Conservation (phyloP, 1,284 basidiomycete species). For the Irpex lacteus region DNA sequence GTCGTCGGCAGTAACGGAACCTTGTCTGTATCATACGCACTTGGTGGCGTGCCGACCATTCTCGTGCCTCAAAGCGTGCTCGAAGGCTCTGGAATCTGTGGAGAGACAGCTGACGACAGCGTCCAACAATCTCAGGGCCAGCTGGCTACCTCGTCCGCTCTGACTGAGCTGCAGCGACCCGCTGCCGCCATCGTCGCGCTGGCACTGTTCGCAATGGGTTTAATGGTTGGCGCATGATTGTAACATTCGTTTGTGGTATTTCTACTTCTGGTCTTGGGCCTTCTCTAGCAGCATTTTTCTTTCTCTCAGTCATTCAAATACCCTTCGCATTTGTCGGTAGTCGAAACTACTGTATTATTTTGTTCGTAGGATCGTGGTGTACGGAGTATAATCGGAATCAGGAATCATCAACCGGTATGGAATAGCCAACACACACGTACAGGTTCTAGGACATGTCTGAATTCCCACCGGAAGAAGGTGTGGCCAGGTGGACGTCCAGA, state of each 20-base stretch:
- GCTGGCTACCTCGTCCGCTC: constrained; percentile 14
- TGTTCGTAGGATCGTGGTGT: constrained; percentile 1
- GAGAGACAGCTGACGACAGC: constrained; percentile 10
- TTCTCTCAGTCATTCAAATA: background rate
- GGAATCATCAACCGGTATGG: background rate
- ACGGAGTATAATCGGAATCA: constrained; percentile 9
- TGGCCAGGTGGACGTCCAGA: background rate
- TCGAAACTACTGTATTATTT: constrained; percentile 2
- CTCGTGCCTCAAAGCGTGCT: constrained; percentile 44
- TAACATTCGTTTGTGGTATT: constrained; percentile 3
- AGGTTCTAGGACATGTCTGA: too few relatives aligned
- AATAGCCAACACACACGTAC: background rate
- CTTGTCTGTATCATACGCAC: constrained; percentile 54
- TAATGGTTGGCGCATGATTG: background rate
- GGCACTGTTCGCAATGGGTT: background rate
- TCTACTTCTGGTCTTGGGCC: constrained; percentile 13
- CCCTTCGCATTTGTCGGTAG: constrained; percentile 9
- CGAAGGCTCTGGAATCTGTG: constrained; percentile 38
- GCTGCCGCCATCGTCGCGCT: background rate
- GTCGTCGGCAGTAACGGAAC: constrained; percentile 62
- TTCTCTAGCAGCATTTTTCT: constrained; percentile 7
- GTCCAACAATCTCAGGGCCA: constrained; percentile 12
- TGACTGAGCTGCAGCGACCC: constrained; percentile 7
- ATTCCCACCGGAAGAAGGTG: background rate
- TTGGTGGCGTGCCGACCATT: constrained; percentile 56